These are phyloP conservation scores for Debaryomyces fabryi DNA, from an alignment of 1,139 yeast species.

Conservation along the genomic window DNA sequence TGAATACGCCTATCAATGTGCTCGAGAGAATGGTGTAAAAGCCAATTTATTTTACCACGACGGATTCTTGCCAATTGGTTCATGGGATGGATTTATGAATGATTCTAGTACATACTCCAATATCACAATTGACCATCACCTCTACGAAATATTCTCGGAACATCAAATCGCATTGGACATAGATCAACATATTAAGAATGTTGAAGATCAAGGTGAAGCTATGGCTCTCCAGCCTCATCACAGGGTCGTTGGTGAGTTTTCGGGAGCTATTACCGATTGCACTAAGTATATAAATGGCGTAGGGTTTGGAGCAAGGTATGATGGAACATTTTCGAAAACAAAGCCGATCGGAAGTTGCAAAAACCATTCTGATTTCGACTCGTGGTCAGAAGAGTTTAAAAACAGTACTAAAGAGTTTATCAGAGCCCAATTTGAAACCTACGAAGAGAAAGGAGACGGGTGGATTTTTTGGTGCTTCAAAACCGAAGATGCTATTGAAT, in stretches of 20 bases:
- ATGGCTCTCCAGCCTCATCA: constrained; percentile 20
- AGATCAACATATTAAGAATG: constrained; percentile 19
- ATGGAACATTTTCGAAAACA: constrained; percentile 20
- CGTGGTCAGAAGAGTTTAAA: constrained; percentile 19
- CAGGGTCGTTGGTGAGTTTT: constrained; percentile 29
- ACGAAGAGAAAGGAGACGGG: constrained; percentile 19
- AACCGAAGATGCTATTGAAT: constrained; percentile 25
- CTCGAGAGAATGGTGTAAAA: constrained; percentile 12
- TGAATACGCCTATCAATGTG: constrained; percentile 15
- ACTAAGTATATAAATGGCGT: constrained; percentile 31
- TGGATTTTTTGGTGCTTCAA: constrained; percentile 33
- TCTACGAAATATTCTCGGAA: constrained; percentile 26
- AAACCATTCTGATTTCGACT: constrained; percentile 18
- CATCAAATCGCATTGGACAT: constrained; percentile 19
- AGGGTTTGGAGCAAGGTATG: constrained; percentile 27
- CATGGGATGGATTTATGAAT: constrained; percentile 24
- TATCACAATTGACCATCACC: constrained; percentile 28
- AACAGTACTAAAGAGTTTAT: constrained; percentile 22
- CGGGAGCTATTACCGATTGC: constrained; percentile 32
- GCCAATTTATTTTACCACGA: constrained; percentile 24
- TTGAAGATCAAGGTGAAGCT: constrained; percentile 18
- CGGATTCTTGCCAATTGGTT: constrained; percentile 24
- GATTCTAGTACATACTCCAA: constrained; percentile 7
- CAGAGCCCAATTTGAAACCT: constrained; percentile 23
- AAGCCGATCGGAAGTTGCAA: constrained; percentile 22